Base-by-base conservation (phyloP, 331 rosid species). In the Quercus lobata region DNA sequence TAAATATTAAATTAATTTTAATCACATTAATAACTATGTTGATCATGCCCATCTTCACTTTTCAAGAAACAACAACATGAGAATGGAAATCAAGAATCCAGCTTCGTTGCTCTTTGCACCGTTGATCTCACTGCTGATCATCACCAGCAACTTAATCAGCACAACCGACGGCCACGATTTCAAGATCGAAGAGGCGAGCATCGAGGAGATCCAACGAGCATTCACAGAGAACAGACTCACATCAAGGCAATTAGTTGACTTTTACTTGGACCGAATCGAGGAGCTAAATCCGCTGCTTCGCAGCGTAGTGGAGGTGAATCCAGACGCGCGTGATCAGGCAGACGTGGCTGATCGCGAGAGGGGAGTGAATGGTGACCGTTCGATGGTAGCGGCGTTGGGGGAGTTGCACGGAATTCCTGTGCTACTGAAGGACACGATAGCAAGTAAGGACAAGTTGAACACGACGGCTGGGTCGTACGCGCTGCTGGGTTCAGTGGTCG, bases 381-480 rank as follows among this genome's bases (percentile, higher is more conserved):
- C 46, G 30, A 49, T 12, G 16, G 41, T 77, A 1, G 46, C 46
- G 46, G 46, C 12, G 8, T 56, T 75, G 68, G 85, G 88, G 12
- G 55, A 78, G 34, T 79, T 92, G 17, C 93, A 90, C 44, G 97
- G 97, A 4, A 46, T 90, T 0, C 97, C 97, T 2, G 85, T 92
- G 78, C 58, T 87, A 57, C 69, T 87, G 4, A 87, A 87, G 79
- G 90, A 86, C 70, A 78, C 58, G 72, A 83, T 83, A 2, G 83
- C 62, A 0, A 87, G 84, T 1, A 55, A 61, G 21, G 88, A 90
- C 60, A 82, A 83, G 85, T 79, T 89, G 18, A 92, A 92, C 75
- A 89, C 87, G 2, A 88, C 92, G 1, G 90, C 83, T 1, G 93
- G 94, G 15, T 92, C 97, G 6, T 88, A 60, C 44, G 93, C 97